A percentile compares a stretch with the other conserved stretches of the same genome.
These are phyloP conservation scores for Russula sp. DNA, from an alignment of 768 basidiomycete species.

Conservation along the genomic window DNA sequence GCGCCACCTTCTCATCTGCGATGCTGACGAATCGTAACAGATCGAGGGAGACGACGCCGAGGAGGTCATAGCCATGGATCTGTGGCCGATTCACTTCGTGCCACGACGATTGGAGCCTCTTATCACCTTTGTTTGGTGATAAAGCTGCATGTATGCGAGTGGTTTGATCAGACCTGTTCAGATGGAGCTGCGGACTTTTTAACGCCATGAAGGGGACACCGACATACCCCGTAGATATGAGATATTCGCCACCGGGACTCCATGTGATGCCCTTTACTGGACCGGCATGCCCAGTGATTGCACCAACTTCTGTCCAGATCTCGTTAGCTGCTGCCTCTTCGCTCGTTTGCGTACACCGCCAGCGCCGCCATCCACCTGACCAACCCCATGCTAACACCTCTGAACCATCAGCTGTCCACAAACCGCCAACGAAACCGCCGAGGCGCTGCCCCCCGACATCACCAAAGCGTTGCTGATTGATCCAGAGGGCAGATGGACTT, in stretches of 20 bases:
- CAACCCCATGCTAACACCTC: slow-evolving; percentile 85
- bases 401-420: slow-evolving; percentile 61
- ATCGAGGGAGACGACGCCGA: slow-evolving; percentile 70
- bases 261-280: slow-evolving; percentile 76
- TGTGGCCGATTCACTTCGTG: slow-evolving; percentile 90
- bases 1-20: slow-evolving; percentile 92
- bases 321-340: slow-evolving; percentile 27
- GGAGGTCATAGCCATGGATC: slow-evolving; percentile 92
- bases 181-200: neutral
- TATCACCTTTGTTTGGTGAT: slow-evolving; percentile 22
- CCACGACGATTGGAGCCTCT: slow-evolving; percentile 42
- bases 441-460: slow-evolving; percentile 88
- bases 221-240: slow-evolving; percentile 76
- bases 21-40: slow-evolving; percentile 79
- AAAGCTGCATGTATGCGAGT: slow-evolving; percentile 76
- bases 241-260: slow-evolving; percentile 80
- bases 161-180: slow-evolving; percentile 61
- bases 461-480: slow-evolving; percentile 85
- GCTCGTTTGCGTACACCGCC: slow-evolving; percentile 42
- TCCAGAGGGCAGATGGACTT: slow-evolving; percentile 68
- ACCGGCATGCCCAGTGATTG: slow-evolving; percentile 78
- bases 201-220: neutral
- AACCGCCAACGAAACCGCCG: slow-evolving; percentile 86
- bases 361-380: slow-evolving; percentile 91
- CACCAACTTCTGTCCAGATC: slow-evolving; percentile 70